Evolutionary conservation across 2,329 filamentous ascomycete genomes (phyloP), one percentile per base, ranked within the genome.

Genomic region (Penicillium brasilianum): DNA sequence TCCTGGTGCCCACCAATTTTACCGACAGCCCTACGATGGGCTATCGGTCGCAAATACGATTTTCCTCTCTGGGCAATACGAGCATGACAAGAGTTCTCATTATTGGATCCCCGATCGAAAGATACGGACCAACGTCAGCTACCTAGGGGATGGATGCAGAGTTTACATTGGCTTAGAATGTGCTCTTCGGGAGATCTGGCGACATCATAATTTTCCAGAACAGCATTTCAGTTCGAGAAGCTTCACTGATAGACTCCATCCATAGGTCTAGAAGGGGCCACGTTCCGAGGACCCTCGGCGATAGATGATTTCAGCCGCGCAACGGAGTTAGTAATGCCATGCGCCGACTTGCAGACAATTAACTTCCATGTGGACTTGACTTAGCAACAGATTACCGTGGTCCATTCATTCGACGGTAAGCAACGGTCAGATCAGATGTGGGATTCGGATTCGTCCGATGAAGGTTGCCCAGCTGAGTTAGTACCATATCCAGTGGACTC

Each of bases 201-300:
- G 9, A 16, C 20, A 28, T 53, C 50, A 39, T 25, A 18, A 53
- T 22, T 39, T 25, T 37, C 32, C 6, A 53, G 22, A 53, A 37
- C 20, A 34, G 20, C 7, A 34, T 10, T 20, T 25, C 8, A 18
- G 39, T 25, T n/a, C 22, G n/a, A 22, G 36, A 53, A 9, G 13
- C 49, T 28, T 36, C 48, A 18, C 50, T 11, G 18, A 22, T 39
- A 7, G 18, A 22, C n/a, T 39, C 34, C 34, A 53, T 53, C 50
- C 18, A 53, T 25, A 53, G 34, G 34, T 34, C 50, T 53, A 53
- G 50, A 53, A 34, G 28, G 34, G 34, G 18, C 50, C 50, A 53
- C 50, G 34, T 39, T 20, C 32, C n/a, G n/a, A n/a, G 32, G 20
- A 20, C 22, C 20, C 34, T 37, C 36, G 50, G 50, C 25, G 50